A percentile compares a stretch with the other conserved stretches of the same genome.
phyloP scores from a whole-genome alignment of 2,329 filamentous ascomycete genomes.

The Sporothrix brunneoviolacea region DNA sequence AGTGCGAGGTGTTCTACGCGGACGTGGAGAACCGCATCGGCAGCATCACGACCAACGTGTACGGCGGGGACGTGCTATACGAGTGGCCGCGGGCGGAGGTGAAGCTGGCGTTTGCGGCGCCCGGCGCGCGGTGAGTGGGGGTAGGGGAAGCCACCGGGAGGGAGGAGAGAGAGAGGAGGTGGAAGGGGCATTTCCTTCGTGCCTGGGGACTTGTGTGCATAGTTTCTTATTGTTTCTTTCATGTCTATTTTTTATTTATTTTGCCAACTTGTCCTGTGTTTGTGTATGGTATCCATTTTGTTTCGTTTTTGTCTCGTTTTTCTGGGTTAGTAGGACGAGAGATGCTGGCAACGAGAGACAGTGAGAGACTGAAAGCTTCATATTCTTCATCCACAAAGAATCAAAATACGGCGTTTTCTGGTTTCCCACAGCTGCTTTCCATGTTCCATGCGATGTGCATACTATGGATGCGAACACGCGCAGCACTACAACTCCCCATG shows the following conservation, averaged over 20 bases:
- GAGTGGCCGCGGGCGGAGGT: slow-evolving; percentile 62
- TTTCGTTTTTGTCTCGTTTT: not conserved
- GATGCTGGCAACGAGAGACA: no score
- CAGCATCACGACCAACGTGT: slow-evolving; percentile 54
- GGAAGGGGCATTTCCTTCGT: not conserved
- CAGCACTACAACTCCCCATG: no score
- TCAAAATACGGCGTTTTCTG: no score
- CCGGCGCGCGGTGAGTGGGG: not conserved
- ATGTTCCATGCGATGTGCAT: no score
- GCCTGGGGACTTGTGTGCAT: not conserved
- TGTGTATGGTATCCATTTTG: not conserved
- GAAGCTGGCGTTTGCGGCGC: slow-evolving; percentile 45
- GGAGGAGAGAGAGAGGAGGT: not conserved
- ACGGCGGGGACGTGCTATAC: slow-evolving; percentile 57
- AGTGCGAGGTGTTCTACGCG: slow-evolving; percentile 58
- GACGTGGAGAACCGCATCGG: slow-evolving; percentile 56
- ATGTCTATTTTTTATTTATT: not conserved
- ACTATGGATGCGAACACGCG: no score
- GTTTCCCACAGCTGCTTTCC: no score
- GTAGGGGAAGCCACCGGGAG: not conserved
- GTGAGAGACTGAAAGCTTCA: no score
- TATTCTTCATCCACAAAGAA: no score
- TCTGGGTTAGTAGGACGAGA: no score
- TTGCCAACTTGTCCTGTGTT: not conserved
- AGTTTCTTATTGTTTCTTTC: not conserved